Conservation (phyloP, 352 stramenopile genomes). For the Lagenidium sp. region DNA sequence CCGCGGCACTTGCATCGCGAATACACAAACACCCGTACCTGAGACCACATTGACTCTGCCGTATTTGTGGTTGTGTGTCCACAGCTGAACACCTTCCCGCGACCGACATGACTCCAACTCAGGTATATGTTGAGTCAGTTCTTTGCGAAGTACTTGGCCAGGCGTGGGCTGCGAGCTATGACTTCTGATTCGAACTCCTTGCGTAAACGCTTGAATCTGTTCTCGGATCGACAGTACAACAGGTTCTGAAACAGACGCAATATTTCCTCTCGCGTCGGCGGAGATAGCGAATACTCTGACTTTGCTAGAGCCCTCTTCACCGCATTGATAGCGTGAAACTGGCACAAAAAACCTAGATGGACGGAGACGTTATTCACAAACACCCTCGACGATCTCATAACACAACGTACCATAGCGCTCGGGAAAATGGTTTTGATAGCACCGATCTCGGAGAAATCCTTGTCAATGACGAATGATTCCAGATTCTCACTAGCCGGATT, state of each 20-base stretch:
- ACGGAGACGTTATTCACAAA: no score
- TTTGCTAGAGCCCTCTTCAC: background rate
- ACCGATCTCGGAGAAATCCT: background rate
- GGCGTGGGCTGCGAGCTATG: background rate
- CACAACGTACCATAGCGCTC: background rate
- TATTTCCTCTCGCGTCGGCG: background rate
- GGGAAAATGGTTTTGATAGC: background rate
- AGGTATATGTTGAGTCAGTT: background rate
- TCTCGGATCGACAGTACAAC: background rate
- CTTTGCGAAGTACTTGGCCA: background rate
- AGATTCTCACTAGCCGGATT: background rate
- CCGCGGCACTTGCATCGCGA: no score
- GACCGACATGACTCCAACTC: constrained; percentile 5
- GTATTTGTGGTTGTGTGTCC: constrained; percentile 6
- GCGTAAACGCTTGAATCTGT: background rate
- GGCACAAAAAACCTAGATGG: background rate
- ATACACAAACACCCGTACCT: constrained; percentile 2
- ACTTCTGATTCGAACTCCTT: background rate
- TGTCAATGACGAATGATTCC: constrained; percentile 1
- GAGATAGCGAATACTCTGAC: background rate
- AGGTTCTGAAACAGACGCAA: background rate
- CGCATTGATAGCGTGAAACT: constrained; percentile 1
- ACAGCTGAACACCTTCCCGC: background rate
- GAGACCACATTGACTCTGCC: constrained; percentile 1
- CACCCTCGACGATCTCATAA: background rate